phyloP scores from a whole-genome alignment of 1,284 basidiomycete genomes.

The Heterobasidion occidentale region DNA sequence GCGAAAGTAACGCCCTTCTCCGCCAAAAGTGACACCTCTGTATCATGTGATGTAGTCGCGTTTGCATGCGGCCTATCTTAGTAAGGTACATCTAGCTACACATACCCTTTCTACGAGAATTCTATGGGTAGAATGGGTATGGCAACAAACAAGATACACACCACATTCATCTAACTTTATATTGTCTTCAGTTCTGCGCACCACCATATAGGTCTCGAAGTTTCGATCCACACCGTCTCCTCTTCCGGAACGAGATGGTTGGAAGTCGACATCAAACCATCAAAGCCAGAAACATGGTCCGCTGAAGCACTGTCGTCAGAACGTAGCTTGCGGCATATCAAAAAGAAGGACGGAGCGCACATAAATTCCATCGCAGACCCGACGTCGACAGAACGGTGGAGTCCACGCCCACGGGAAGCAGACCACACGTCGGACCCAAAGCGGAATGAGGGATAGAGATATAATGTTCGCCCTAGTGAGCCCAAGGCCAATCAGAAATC shows the following conservation, averaged over 20 bases:
- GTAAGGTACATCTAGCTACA: no score
- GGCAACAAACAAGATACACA: no score
- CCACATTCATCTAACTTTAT: not conserved
- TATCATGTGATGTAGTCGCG: no score
- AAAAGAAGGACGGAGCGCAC: conserved; percentile 33
- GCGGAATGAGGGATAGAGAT: conserved; percentile 68
- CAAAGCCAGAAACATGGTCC: conserved; percentile 65
- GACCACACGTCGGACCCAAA: conserved; percentile 86
- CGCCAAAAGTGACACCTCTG: no score
- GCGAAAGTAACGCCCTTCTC: no score
- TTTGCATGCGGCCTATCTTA: no score
- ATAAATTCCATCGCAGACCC: conserved; percentile 88
- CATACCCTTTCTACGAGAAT: no score
- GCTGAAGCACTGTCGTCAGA: conserved; percentile 24
- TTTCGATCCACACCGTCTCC: conserved; percentile 60
- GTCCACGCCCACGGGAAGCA: conserved; percentile 83
- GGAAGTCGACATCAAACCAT: conserved; percentile 82
- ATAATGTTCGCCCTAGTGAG: conserved; percentile 65
- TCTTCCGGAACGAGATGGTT: conserved; percentile 77
- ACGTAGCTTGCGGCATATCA: not conserved
- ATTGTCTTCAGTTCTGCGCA: conserved; percentile 21
- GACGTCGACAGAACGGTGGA: conserved; percentile 71
- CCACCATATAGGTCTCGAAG: conserved; percentile 86
- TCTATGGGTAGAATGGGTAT: no score
- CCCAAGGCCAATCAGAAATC: not conserved